Base-by-base conservation (phyloP, 1,284 basidiomycete species). In the Melampsora americana region DNA sequence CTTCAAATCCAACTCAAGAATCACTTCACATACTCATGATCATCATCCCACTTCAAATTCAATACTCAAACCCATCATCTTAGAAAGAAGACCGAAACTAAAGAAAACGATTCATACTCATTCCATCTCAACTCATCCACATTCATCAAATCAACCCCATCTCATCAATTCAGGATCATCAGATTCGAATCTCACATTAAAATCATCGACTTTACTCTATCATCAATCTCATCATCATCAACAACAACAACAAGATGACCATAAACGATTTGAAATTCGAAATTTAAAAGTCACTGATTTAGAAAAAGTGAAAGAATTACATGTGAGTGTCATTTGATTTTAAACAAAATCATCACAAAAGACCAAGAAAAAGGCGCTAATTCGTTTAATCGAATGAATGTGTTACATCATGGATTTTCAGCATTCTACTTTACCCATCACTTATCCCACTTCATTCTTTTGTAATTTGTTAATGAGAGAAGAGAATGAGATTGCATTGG, bases 381-480 rank as follows among this genome's bases (percentile, higher is more conserved):
- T n/a, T n/a, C n/a, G n/a, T n/a, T n/a, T n/a, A n/a, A n/a, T n/a
- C 9, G 3, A 35, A 35, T 9, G 35, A 35, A 4, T 35, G 9
- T 4, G 9, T 9, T 35, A 9, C 3, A 35, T 4, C 9, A 3
- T 35, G 3, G 35, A 35, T 35, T 35, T 35, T 14, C 44, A 71
- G 69, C 44, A 26, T 44, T 39, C 69, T 12, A 64, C 69, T 20
- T n/a, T 71, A 42, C 69, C 56, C 14, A 46, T 71, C 18, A 71
- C 32, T 16, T 71, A 71, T 50, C 69, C 69, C 5, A 62, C 30
- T 44, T 64, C 59, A 18, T 71, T 71, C 59, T 71, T 71, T 30
- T 71, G 59, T 20, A 61, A 48, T 23, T 48, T 71, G 2, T 39
- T 71, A 23, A 44, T 42, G 5, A 44, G 11, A 23, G 20, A 71